Evolutionary conservation across 2,329 filamentous ascomycete genomes (phyloP).

Genomic region (Celoporthe dispersa): DNA sequence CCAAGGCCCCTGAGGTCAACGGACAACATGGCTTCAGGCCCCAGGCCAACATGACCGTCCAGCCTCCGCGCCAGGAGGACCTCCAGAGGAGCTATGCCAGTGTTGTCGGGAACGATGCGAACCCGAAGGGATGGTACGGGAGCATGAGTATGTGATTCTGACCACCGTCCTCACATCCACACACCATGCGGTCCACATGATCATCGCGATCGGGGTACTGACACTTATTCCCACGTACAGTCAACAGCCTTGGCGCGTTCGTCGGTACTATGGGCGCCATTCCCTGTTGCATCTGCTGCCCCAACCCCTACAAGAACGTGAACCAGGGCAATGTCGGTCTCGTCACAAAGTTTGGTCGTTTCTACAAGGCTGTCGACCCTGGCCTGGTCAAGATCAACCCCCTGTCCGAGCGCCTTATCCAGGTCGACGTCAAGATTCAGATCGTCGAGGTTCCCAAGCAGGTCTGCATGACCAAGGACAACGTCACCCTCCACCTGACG

Average conservation of each 20-base stretch:
- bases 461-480: conserved; percentile 99
- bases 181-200: background rate
- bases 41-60: conserved; percentile 67
- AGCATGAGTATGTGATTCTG: conserved; percentile 68
- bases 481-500: conserved; percentile 90
- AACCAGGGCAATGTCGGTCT: conserved; percentile 92
- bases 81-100: conserved; percentile 81
- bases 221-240: conserved; percentile 40
- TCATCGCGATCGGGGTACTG: background rate
- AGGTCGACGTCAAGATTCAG: conserved; percentile 99
- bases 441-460: conserved; percentile 96
- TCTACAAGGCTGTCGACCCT: conserved; percentile 94
- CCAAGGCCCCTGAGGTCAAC: conserved; percentile 34
- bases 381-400: conserved; percentile 98
- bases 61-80: conserved; percentile 81
- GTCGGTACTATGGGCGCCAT: conserved; percentile 84
- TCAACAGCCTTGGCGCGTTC: conserved; percentile 73
- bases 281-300: conserved; percentile 89
- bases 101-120: conserved; percentile 66
- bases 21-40: conserved; percentile 50
- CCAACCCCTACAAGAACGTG: conserved; percentile 95
- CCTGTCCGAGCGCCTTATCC: conserved; percentile 83
- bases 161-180: background rate
- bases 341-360: conserved; percentile 92
- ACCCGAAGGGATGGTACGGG: conserved; percentile 86